phyloP scores from a whole-genome alignment of 257 asterid genomes.

The Thymus quinquecostatus region DNA sequence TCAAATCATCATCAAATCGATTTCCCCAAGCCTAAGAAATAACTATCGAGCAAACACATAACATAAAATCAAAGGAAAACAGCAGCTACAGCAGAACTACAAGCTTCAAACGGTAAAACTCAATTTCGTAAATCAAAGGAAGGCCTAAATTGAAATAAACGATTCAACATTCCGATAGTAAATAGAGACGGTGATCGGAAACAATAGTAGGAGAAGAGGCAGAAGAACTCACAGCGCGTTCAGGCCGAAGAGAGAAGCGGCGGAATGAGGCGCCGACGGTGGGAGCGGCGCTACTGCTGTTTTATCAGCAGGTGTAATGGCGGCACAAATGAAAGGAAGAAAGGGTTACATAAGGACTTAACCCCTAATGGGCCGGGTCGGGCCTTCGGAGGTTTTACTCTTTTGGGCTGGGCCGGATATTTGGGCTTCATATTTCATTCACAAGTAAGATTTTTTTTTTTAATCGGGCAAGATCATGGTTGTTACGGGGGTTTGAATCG shows the following conservation, averaged over 20 bases:
- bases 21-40: no score
- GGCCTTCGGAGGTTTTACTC: no score
- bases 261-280: neutral
- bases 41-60: no score
- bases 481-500: no score
- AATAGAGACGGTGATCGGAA: neutral
- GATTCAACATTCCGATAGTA: neutral
- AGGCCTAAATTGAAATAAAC: no score
- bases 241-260: neutral
- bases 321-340: neutral
- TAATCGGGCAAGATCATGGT: no score
- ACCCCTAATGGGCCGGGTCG: constrained; percentile 22
- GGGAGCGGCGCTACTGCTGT: neutral
- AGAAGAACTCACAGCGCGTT: neutral
- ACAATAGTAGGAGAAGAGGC: neutral
- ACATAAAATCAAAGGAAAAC: neutral
- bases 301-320: neutral
- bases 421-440: no score
- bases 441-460: no score
- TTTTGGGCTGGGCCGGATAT: no score
- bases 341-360: neutral
- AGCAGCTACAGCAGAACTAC: neutral
- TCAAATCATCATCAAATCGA: neutral
- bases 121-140: no score
- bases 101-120: no score